phyloP scores from a whole-genome alignment of 2,329 filamentous ascomycete genomes.

The Ceratocystis papillata region DNA sequence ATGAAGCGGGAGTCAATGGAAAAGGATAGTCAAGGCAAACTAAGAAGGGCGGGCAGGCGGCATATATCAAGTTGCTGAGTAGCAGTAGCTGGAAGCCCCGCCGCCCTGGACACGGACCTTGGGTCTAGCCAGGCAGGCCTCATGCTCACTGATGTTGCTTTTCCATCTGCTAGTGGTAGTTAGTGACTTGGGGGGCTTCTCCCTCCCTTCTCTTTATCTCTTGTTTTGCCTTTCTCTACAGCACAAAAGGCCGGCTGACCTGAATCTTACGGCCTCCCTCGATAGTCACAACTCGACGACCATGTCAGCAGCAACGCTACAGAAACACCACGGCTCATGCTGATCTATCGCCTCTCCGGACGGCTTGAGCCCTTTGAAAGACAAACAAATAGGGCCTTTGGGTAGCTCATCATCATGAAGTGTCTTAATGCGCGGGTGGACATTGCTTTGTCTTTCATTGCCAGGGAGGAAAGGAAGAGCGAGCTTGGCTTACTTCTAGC shows the following conservation, averaged over 20 bases:
- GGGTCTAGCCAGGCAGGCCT: neutral
- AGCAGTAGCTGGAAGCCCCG: neutral
- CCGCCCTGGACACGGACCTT: neutral
- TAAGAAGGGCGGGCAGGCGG: neutral
- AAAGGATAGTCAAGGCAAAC: neutral
- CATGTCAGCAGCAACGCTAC: too few relatives aligned
- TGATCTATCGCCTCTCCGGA: too few relatives aligned
- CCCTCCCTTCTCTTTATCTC: neutral
- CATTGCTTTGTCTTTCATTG: too few relatives aligned
- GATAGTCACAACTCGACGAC: neutral
- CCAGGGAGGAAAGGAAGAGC: too few relatives aligned
- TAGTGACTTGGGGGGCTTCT: neutral
- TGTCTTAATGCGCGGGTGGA: neutral
- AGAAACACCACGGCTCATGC: too few relatives aligned
- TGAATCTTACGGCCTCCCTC: neutral
- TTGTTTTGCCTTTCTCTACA: neutral
- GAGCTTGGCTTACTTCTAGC: too few relatives aligned
- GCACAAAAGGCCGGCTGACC: neutral
- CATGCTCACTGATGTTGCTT: neutral
- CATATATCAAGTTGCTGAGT: neutral
- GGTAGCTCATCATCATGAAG: neutral
- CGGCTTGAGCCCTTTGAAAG: too few relatives aligned
- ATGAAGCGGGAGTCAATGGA: neutral
- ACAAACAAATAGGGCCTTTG: neutral
- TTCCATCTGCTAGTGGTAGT: too few relatives aligned